Evolutionary conservation across 495 filamentous ascomycete genomes (phyloP).

Genomic region (Talaromyces thailandensis): DNA sequence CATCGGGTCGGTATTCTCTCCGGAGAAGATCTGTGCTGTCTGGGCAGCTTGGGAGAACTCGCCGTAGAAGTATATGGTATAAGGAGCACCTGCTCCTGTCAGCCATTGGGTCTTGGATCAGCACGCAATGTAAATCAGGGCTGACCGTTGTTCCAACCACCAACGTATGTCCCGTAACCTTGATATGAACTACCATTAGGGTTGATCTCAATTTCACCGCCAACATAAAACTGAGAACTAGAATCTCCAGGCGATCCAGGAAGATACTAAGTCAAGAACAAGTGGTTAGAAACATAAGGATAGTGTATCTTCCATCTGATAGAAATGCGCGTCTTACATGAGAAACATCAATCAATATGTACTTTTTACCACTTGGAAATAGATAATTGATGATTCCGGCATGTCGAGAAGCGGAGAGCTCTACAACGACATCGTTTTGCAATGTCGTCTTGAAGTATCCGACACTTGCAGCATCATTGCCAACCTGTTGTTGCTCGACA

Average conservation of each 20-base stretch:
- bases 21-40: conserved; percentile 42
- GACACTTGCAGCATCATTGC: conserved; percentile 42
- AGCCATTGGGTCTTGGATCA: neutral
- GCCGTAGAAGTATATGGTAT: conserved; percentile 60
- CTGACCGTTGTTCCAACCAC: conserved; percentile 48
- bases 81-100: conserved; percentile 30
- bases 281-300: neutral
- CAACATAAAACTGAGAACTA: conserved; percentile 50
- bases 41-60: conserved; percentile 39
- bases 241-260: conserved; percentile 48
- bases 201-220: conserved; percentile 46
- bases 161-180: conserved; percentile 53
- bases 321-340: neutral
- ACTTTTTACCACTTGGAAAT: conserved; percentile 40
- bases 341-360: conserved; percentile 53
- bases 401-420: conserved; percentile 50
- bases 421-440: conserved; percentile 44
- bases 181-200: conserved; percentile 39
- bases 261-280: conserved; percentile 24
- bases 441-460: conserved; percentile 54
- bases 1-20: conserved; percentile 32
- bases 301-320: neutral
- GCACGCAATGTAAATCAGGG: conserved; percentile 3
- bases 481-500: conserved; percentile 13
- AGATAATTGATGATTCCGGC: conserved; percentile 53